Evolutionary conservation across 805 yeast species (phyloP).

Genomic region (Pichia californica): DNA sequence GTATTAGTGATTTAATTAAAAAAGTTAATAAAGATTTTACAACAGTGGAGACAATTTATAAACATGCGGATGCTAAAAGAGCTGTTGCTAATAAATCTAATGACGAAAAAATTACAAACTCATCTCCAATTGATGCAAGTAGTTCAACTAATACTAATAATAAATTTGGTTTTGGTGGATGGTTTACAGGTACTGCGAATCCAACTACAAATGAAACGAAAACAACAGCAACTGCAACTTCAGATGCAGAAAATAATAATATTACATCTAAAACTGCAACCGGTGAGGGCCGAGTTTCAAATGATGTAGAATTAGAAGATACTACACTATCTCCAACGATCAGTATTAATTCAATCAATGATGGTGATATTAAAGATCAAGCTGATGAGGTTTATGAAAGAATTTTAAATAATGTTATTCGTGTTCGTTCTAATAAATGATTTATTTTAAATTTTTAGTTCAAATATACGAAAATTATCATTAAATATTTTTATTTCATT

Average conservation of each 20-base stretch:
- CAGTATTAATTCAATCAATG: conserved; percentile 15
- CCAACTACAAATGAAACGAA: background rate
- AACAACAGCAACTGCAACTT: background rate
- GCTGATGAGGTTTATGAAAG: conserved; percentile 75
- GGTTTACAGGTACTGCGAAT: background rate
- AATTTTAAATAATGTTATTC: conserved; percentile 58
- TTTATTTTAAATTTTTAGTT: background rate
- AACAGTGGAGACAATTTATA: conserved; percentile 24
- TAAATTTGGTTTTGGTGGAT: background rate
- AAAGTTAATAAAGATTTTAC: conserved; percentile 49
- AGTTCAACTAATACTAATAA: background rate
- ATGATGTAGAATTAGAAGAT: background rate
- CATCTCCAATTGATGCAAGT: background rate
- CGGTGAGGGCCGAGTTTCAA: conserved; percentile 2
- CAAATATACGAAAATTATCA: too few relatives aligned
- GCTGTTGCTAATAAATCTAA: background rate
- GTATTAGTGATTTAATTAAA: conserved; percentile 59
- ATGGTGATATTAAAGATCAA: conserved; percentile 24
- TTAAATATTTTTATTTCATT: too few relatives aligned
- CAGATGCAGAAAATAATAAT: background rate
- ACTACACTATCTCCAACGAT: conserved; percentile 17
- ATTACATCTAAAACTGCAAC: background rate
- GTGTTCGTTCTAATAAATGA: conserved; percentile 48
- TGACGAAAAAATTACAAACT: too few relatives aligned
- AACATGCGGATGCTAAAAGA: conserved; percentile 13